A percentile compares a stretch with the other conserved stretches of the same genome.
Conservation (phyloP, 1,139 yeast species). For the Fermentozyma sake region DNA sequence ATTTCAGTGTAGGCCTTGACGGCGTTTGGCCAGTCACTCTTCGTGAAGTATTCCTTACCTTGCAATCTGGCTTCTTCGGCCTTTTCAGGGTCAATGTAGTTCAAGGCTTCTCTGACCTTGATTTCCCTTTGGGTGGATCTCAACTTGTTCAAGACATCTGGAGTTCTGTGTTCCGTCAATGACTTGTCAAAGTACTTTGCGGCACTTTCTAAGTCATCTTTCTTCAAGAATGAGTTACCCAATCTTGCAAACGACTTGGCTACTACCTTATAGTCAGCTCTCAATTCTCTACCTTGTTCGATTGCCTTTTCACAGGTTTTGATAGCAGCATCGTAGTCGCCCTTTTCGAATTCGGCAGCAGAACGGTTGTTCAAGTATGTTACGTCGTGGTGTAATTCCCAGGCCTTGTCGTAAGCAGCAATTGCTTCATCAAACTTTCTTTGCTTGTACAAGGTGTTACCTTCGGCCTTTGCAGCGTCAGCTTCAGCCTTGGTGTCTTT, state of each 20-base stretch:
- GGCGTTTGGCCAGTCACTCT: slow-evolving; percentile 96
- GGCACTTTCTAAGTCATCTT: slow-evolving; percentile 68
- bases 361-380: slow-evolving; percentile 95
- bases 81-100: slow-evolving; percentile 82
- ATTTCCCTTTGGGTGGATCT: slow-evolving; percentile 84
- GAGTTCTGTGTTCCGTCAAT: slow-evolving; percentile 95
- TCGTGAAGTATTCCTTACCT: slow-evolving; percentile 86
- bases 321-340: slow-evolving; percentile 82
- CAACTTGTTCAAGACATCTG: slow-evolving; percentile 84
- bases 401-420: slow-evolving; percentile 78
- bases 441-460: slow-evolving; percentile 81
- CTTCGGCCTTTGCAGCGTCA: slow-evolving; percentile 77
- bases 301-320: slow-evolving; percentile 77
- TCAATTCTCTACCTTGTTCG: slow-evolving; percentile 82
- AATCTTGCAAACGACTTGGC: slow-evolving; percentile 93
- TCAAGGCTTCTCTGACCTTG: slow-evolving; percentile 70
- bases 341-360: slow-evolving; percentile 96
- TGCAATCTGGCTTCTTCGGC: slow-evolving; percentile 93
- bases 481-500: slow-evolving; percentile 51
- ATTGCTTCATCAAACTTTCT: slow-evolving; percentile 93
- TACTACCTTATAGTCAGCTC: slow-evolving; percentile 87
- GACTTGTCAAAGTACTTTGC: slow-evolving; percentile 82
- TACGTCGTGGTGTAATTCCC: slow-evolving; percentile 77
- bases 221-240: slow-evolving; percentile 77
- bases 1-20: slow-evolving; percentile 93